These are phyloP conservation scores for Crucibulum laeve DNA, from an alignment of 768 basidiomycete genomes.

Conservation along the genomic window DNA sequence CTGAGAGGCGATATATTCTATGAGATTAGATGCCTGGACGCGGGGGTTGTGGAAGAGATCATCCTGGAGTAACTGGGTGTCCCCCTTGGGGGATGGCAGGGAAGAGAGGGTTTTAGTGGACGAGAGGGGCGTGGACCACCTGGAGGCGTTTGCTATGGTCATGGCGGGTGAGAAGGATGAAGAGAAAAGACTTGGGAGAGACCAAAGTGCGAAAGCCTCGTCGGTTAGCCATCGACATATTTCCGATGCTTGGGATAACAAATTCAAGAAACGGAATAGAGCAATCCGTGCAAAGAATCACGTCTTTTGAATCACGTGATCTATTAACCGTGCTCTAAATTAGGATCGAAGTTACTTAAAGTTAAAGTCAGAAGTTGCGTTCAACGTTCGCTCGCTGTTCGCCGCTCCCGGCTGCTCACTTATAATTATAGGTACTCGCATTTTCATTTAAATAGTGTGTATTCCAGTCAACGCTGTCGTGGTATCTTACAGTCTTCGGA, in stretches of 20 bases:
- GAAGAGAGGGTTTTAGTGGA: conserved; percentile 33
- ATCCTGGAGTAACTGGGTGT: conserved; percentile 10
- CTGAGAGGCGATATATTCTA: conserved; percentile 68
- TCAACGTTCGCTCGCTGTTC: no score
- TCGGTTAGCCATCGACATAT: conserved; percentile 10
- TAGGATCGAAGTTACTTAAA: background rate
- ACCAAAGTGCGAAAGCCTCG: background rate
- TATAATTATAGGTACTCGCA: no score
- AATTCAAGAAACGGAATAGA: background rate
- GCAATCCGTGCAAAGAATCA: conserved; percentile 37
- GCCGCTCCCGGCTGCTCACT: no score
- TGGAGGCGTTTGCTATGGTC: conserved; percentile 20
- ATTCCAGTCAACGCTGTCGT: no score
- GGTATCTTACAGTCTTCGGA: background rate
- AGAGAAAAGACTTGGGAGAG: background rate
- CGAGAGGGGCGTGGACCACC: conserved; percentile 35
- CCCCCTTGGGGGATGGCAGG: background rate
- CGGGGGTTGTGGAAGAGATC: conserved; percentile 37
- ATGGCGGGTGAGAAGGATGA: conserved; percentile 9
- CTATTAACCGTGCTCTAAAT: background rate
- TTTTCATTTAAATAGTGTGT: no score
- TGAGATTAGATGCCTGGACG: conserved; percentile 52
- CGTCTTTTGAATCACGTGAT: conserved; percentile 29
- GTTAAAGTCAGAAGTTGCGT: background rate
- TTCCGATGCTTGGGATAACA: conserved; percentile 10